Base-by-base conservation (phyloP, 2,329 filamentous ascomycete species). In the Hypoxylon sp. region DNA sequence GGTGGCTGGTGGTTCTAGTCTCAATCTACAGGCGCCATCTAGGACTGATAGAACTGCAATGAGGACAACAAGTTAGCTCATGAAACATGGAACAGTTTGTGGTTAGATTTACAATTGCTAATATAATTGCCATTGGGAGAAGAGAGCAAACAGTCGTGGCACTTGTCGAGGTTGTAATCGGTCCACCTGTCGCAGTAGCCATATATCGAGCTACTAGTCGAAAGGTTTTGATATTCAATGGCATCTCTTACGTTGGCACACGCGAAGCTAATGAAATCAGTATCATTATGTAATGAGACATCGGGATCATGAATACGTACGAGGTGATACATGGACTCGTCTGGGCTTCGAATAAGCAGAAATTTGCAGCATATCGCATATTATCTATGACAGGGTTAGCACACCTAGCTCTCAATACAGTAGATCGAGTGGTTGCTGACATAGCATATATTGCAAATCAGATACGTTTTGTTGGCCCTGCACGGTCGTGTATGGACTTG, bases 121-220 rank as follows among this genome's bases (percentile, higher is more conserved):
- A 88, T 63, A 62, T 82, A 86, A 26, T 81, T 71, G 22, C 78
- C 73, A 42, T 81, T 73, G 3, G 76, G 74, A 0, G 75, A 76
- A 1, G 78, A 75, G 2, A 72, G 63, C 4, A 90, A 77, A 71
- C 88, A 91, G 0, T 79, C 71, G 0, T 76, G 78, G 72, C 88
- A 90, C 57, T 85, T 82, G 0, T 75, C 19, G 0, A 82, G 72
- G 3, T 82, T 77, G 9, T 72, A 72, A 0, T 80, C 72, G 1
- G 80, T 79, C 85, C 88, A 88, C 0, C 70, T 29, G 17, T 81
- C 76, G 74, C 89, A 91, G 74, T 87, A 91, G 31, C 84, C 85
- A 67, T 85, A 90, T 8, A 81, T 73, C 0, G 80, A 81, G 24
- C 79, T 78, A 13, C 81, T 77, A 1, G 82, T 77, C 0, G 85